Conservation (phyloP, 345 rosid genomes). For the Acer campestre region DNA sequence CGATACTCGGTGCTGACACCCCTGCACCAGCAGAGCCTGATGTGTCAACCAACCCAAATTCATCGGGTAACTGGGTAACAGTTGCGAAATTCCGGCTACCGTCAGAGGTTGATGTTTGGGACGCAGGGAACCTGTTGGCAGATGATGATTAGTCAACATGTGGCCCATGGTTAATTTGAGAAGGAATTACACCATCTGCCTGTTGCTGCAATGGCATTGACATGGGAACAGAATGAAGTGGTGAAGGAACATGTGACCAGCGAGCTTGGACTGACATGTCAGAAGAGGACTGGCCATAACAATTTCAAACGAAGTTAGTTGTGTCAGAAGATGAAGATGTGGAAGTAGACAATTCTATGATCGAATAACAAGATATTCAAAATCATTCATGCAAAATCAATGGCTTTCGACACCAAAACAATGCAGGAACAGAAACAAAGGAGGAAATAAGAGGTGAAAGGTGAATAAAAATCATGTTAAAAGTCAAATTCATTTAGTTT, state of each 20-base stretch:
- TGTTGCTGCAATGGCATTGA: constrained; percentile 71
- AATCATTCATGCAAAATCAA: not conserved
- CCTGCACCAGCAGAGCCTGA: constrained; percentile 46
- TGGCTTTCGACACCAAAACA: too few relatives aligned
- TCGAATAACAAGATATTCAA: not conserved
- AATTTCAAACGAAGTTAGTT: constrained; percentile 21
- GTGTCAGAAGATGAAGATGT: not conserved
- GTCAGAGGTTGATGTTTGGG: too few relatives aligned
- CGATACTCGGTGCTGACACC: constrained; percentile 35
- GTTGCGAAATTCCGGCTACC: too few relatives aligned
- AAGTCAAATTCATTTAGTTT: too few relatives aligned
- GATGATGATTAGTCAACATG: too few relatives aligned
- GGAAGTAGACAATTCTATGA: not conserved
- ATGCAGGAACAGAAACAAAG: not conserved
- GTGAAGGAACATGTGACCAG: constrained; percentile 75
- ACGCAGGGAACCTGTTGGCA: too few relatives aligned
- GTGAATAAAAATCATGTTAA: too few relatives aligned
- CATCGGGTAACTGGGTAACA: too few relatives aligned
- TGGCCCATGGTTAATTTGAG: constrained; percentile 67
- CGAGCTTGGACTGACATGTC: constrained; percentile 76
- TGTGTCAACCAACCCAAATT: constrained; percentile 59
- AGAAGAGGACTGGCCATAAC: constrained; percentile 59
- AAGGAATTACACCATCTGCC: constrained; percentile 45
- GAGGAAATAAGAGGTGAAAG: not conserved
- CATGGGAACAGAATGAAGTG: constrained; percentile 51